Base-by-base conservation (phyloP, 345 rosid genomes). In the Hypericum androsaemum region DNA sequence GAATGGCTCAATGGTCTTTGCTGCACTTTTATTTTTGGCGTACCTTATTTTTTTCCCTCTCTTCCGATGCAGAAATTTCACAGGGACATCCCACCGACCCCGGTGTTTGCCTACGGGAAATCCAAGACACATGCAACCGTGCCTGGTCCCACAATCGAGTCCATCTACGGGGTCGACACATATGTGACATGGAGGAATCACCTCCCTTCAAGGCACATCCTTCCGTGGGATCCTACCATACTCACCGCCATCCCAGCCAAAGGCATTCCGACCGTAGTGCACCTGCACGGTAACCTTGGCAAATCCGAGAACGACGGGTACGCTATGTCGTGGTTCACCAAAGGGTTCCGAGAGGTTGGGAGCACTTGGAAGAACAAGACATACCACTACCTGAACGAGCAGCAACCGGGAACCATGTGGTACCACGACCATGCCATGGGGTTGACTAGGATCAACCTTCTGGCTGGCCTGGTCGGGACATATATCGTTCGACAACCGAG, bases 391-490 rank as follows among this genome's bases (percentile, higher is more conserved):
- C 69, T 48, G 6, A 53, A 64, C 53, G 28, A 42, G 13, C 68
- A 64, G 2, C 54, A 46, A 12, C 14, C 68, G 0, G 68, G 63
- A 10, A 65, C 12, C 16, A 28, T 65, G 13, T 65, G 64, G 69
- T 65, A 65, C 51, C 69, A 65, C 44, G 60, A 65, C n/a, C 69
- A 65, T 15, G 36, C 64, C 28, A 6, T 47, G 7, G 69, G 69
- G 5, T 37, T 65, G 54, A 65, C 69, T 3, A 37, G 69, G 3
- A 43, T 42, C 60, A 65, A 65, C 59, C 64, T 65, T 12, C 39
- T 65, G 50, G 60, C 69, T 5, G 60, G 69, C 37, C 53, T 65
- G 7, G 14, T 54, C 0, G 69, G 52, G 5, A 50, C 64, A 10
- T 59, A 65, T 0, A 28, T 59, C 8, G 13, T 59, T 10, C 50